These are phyloP conservation scores for Microascus cirrosus DNA, from an alignment of 2,329 filamentous ascomycete species.

Conservation along the genomic window DNA sequence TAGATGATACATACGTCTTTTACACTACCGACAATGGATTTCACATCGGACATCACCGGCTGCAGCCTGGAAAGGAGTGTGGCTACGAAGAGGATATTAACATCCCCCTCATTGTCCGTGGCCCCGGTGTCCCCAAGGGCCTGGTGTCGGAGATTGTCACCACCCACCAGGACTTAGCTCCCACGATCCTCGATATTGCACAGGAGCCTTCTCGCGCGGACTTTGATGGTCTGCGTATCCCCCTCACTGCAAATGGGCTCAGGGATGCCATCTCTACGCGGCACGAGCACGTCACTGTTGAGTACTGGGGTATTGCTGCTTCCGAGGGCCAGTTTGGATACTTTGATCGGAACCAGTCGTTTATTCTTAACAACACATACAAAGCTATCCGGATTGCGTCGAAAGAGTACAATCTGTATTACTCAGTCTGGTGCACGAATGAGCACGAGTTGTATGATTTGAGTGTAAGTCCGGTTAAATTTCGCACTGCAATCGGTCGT, in stretches of 20 bases:
- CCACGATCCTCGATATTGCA: conserved; percentile 35
- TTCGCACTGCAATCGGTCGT: too few relatives aligned
- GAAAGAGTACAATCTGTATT: conserved; percentile 39
- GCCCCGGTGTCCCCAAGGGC: conserved; percentile 30
- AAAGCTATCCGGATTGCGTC: conserved; percentile 36
- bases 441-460: conserved; percentile 38
- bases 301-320: conserved; percentile 36
- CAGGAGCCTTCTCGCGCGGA: conserved; percentile 24
- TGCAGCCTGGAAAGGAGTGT: conserved; percentile 39
- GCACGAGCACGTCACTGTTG: conserved; percentile 39
- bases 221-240: conserved; percentile 40
- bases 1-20: conserved; percentile 36
- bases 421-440: conserved; percentile 44
- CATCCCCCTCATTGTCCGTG: conserved; percentile 37
- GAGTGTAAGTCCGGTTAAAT: conserved; percentile 23
- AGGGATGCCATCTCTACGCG: conserved; percentile 11
- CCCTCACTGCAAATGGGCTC: conserved; percentile 14
- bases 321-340: conserved; percentile 16
- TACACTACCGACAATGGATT: conserved; percentile 43
- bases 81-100: conserved; percentile 40
- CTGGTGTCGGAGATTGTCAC: conserved; percentile 25
- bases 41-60: conserved; percentile 40
- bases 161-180: conserved; percentile 42
- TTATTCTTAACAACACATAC: conserved; percentile 35
- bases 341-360: background rate